These are phyloP conservation scores for Pestalotiopsis sp. DNA, from an alignment of 2,329 filamentous ascomycete species.

Conservation along the genomic window DNA sequence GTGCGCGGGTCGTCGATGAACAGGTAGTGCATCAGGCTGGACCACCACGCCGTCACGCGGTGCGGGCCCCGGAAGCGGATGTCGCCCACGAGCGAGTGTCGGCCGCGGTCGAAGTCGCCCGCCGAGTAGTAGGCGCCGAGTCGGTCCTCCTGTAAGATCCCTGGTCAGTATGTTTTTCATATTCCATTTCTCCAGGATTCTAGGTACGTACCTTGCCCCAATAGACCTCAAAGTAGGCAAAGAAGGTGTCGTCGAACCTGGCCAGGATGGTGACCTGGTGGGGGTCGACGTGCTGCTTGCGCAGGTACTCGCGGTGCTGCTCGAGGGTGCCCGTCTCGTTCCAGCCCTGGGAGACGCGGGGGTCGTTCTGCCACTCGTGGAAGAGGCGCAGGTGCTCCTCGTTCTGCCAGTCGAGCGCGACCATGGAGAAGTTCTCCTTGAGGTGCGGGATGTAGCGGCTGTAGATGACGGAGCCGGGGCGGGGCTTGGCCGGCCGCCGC, in stretches of 20 bases:
- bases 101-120: constrained; percentile 59
- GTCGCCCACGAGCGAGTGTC: constrained; percentile 61
- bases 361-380: constrained; percentile 83
- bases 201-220: constrained; percentile 61
- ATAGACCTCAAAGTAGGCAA: constrained; percentile 81
- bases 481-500: constrained; percentile 70
- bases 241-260: constrained; percentile 69
- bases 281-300: constrained; percentile 68
- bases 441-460: constrained; percentile 79
- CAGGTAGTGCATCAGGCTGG: constrained; percentile 63
- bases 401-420: constrained; percentile 70
- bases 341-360: constrained; percentile 79
- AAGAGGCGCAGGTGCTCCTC: constrained; percentile 69
- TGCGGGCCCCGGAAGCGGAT: constrained; percentile 62
- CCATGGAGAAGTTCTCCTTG: constrained; percentile 75
- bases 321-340: constrained; percentile 77
- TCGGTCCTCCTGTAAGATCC: constrained; percentile 49
- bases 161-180: not conserved
- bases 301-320: constrained; percentile 73
- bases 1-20: constrained; percentile 65
- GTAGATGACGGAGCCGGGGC: constrained; percentile 71
- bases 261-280: constrained; percentile 73
- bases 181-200: constrained; percentile 2
- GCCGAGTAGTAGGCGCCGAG: constrained; percentile 59
- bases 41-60: constrained; percentile 64